phyloP scores from a whole-genome alignment of 805 yeast genomes.

The Yamadazyma sp. region DNA sequence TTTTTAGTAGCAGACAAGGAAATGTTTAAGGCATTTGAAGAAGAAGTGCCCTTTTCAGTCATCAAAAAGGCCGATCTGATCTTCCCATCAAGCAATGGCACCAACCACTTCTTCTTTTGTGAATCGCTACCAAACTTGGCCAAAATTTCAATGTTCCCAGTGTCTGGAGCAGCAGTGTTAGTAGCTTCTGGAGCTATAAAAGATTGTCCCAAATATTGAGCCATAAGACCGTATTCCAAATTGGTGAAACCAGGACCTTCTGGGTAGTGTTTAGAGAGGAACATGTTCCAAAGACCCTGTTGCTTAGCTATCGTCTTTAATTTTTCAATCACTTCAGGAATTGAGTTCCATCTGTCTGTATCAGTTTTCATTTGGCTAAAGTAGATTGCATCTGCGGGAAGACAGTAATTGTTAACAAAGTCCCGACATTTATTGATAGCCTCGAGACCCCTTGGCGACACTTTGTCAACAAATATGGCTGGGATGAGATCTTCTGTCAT shows the following conservation, averaged over 20 bases:
- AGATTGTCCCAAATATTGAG: conserved; percentile 57
- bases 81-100: conserved; percentile 53
- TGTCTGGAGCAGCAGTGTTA: conserved; percentile 62
- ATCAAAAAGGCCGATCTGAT: conserved; percentile 62
- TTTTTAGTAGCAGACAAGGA: conserved; percentile 42
- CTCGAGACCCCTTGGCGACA: conserved; percentile 37
- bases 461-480: conserved; percentile 36
- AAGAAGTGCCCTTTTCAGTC: conserved; percentile 62
- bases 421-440: conserved; percentile 41
- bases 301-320: conserved; percentile 52
- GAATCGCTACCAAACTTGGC: conserved; percentile 41
- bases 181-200: conserved; percentile 58
- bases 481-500: too few species aligned
- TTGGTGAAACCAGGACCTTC: conserved; percentile 61
- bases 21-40: conserved; percentile 63
- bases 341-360: conserved; percentile 44
- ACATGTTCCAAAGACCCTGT: conserved; percentile 62
- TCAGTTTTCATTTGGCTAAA: conserved; percentile 38
- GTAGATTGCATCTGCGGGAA: conserved; percentile 55
- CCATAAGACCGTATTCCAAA: conserved; percentile 66
- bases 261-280: conserved; percentile 46
- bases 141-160: conserved; percentile 58
- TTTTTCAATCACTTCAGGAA: conserved; percentile 50
- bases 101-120: conserved; percentile 48
- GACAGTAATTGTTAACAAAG: conserved; percentile 56